phyloP scores from a whole-genome alignment of 2,329 filamentous ascomycete species.

The Niveomyces coronatus region DNA sequence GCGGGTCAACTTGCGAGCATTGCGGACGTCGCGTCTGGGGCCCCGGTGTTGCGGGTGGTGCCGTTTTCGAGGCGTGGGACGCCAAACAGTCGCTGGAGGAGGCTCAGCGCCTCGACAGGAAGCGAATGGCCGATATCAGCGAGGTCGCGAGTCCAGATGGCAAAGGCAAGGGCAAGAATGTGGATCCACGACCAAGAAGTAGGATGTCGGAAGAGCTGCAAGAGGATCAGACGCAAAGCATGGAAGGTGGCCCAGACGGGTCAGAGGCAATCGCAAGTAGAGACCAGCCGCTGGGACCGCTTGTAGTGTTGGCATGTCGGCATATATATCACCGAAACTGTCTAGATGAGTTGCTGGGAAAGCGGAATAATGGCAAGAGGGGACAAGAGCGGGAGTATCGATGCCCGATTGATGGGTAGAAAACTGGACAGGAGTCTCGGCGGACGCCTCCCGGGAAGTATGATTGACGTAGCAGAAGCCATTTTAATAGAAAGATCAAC shows the following conservation, averaged over 20 bases:
- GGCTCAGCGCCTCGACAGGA: conserved; percentile 32
- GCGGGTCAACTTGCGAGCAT: conserved; percentile 77
- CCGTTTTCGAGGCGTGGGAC: conserved; percentile 77
- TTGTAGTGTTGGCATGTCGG: conserved; percentile 59
- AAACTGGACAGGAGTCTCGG: background rate
- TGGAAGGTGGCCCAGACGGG: conserved; percentile 7
- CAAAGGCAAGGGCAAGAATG: conserved; percentile 36
- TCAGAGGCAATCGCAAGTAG: conserved; percentile 12
- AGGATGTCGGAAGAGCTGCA: conserved; percentile 25
- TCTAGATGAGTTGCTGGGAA: conserved; percentile 53
- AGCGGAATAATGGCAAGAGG: conserved; percentile 38
- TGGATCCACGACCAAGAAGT: conserved; percentile 30
- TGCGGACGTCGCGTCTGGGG: conserved; percentile 83
- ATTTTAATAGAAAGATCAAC: conserved; percentile 6
- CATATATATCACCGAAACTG: conserved; percentile 63
- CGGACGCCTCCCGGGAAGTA: background rate
- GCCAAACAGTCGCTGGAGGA: conserved; percentile 42
- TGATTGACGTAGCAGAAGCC: background rate
- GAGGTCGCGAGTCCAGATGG: conserved; percentile 1
- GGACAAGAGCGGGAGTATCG: conserved; percentile 38
- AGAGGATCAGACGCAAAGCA: conserved; percentile 16
- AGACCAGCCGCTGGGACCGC: conserved; percentile 47
- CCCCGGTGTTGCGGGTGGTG: conserved; percentile 60
- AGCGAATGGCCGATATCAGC: conserved; percentile 22
- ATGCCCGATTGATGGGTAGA: conserved; percentile 47